Evolutionary conservation across 2,329 filamentous ascomycete species (phyloP).

Genomic region (Alternaria rosae): DNA sequence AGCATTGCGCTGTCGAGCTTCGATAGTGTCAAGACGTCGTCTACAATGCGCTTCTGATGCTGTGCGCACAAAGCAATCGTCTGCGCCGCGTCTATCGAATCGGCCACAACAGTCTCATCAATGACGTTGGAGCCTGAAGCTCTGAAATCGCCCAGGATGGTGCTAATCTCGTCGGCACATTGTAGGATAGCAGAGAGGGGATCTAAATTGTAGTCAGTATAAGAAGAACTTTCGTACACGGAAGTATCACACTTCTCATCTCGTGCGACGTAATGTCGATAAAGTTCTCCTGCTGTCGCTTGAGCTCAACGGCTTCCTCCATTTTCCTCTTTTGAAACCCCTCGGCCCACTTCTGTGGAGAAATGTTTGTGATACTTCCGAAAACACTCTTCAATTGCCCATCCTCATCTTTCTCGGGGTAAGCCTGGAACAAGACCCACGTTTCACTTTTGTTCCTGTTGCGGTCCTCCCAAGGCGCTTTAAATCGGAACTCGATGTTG

Average conservation of each 20-base stretch:
- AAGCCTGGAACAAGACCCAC: slow-evolving; percentile 80
- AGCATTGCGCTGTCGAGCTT: slow-evolving; percentile 78
- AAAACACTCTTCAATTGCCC: slow-evolving; percentile 77
- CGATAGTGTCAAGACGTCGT: slow-evolving; percentile 56
- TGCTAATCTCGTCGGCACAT: slow-evolving; percentile 76
- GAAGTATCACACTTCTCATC: slow-evolving; percentile 64
- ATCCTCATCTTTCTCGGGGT: slow-evolving; percentile 71
- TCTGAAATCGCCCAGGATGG: slow-evolving; percentile 56
- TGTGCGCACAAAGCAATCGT: slow-evolving; percentile 80
- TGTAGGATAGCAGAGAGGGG: slow-evolving; percentile 77
- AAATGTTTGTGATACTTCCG: slow-evolving; percentile 84
- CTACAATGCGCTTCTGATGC: slow-evolving; percentile 72
- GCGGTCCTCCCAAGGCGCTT: slow-evolving; percentile 67
- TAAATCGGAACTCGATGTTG: slow-evolving; percentile 78
- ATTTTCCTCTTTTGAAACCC: slow-evolving; percentile 78
- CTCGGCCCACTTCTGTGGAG: slow-evolving; percentile 84
- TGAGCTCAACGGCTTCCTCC: slow-evolving; percentile 82
- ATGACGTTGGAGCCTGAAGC: slow-evolving; percentile 57
- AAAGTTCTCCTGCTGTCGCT: slow-evolving; percentile 81
- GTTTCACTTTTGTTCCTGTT: slow-evolving; percentile 68
- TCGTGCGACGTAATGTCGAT: slow-evolving; percentile 81
- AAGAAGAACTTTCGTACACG: neutral
- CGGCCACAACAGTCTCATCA: slow-evolving; percentile 59
- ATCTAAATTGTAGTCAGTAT: slow-evolving; percentile 45
- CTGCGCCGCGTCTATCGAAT: slow-evolving; percentile 75